phyloP scores from a whole-genome alignment of 2,329 filamentous ascomycete species.

The Tothia fuscella region DNA sequence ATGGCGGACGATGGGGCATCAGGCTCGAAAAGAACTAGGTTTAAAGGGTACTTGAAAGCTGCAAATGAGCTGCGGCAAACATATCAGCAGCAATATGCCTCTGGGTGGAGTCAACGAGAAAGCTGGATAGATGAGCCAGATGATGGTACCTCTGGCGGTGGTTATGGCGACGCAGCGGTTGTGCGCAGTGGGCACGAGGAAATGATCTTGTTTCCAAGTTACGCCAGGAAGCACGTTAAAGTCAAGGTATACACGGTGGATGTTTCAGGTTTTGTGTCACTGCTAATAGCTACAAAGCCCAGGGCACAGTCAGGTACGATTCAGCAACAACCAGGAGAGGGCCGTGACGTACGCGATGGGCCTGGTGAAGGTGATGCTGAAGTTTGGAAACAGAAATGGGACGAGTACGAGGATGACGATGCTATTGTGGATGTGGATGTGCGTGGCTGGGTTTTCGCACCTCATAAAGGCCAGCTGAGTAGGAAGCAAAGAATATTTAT shows the following conservation, averaged over 20 bases:
- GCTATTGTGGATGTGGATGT: slow-evolving; percentile 91
- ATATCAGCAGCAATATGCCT: slow-evolving; percentile 45
- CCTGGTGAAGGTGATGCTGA: slow-evolving; percentile 48
- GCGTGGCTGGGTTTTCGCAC: slow-evolving; percentile 86
- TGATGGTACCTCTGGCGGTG: slow-evolving; percentile 53
- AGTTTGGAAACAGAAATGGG: slow-evolving; percentile 70
- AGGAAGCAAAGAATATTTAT: slow-evolving; percentile 79
- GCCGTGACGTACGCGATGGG: slow-evolving; percentile 31
- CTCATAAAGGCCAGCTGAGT: slow-evolving; percentile 72
- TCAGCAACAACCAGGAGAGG: slow-evolving; percentile 27
- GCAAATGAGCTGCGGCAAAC: slow-evolving; percentile 60
- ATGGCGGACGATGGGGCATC: slow-evolving; percentile 39
- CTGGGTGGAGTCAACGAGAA: slow-evolving; percentile 34
- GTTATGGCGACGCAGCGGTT: slow-evolving; percentile 69
- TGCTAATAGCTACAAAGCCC: slow-evolving; percentile 16
- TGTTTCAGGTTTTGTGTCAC: no score
- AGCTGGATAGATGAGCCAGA: slow-evolving; percentile 28
- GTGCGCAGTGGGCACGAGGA: slow-evolving; percentile 72
- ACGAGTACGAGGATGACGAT: slow-evolving; percentile 66
- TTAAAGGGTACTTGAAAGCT: slow-evolving; percentile 61
- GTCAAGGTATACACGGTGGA: no score
- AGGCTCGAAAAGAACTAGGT: slow-evolving; percentile 63
- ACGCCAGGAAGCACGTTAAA: slow-evolving; percentile 62
- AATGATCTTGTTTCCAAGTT: slow-evolving; percentile 91
- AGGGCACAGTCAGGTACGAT: slow-evolving; percentile 25